These are phyloP conservation scores for Pythium phragmiticola DNA, from an alignment of 352 stramenopile species.

Conservation along the genomic window DNA sequence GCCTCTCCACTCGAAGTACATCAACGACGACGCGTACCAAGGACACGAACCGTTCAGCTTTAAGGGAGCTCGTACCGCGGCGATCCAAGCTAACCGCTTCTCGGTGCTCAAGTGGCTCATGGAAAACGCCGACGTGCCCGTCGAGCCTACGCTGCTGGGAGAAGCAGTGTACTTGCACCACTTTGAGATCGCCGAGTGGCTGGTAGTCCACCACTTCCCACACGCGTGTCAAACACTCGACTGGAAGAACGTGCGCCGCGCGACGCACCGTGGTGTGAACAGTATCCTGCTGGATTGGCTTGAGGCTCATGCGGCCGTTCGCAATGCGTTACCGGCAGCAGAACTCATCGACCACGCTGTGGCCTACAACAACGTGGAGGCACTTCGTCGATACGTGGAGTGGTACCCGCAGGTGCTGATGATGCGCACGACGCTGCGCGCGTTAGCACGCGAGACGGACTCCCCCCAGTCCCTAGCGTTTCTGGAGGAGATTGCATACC, in stretches of 20 bases:
- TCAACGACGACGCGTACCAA: neutral
- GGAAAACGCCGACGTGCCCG: neutral
- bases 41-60: constrained; percentile 1
- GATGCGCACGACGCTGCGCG: too few relatives aligned
- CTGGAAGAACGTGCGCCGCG: neutral
- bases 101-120: neutral
- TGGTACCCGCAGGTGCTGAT: too few relatives aligned
- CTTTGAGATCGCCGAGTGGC: constrained; percentile 7
- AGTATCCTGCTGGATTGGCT: neutral
- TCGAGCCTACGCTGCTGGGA: constrained; percentile 3
- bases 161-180: constrained; percentile 3
- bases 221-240: neutral
- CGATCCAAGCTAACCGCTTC: neutral
- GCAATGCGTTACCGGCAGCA: neutral
- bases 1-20: neutral
- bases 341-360: neutral
- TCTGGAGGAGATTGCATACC: too few relatives aligned
- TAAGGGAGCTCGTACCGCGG: neutral
- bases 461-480: too few relatives aligned
- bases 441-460: too few relatives aligned
- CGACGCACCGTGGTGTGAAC: neutral
- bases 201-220: neutral
- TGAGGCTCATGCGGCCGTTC: neutral
- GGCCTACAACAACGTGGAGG: neutral
- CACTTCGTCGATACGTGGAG: neutral